Percentiles rank a stretch among this genome's conserved stretches.
phyloP scores from a whole-genome alignment of 1,284 basidiomycete genomes.

The Lentinus polychrous region DNA sequence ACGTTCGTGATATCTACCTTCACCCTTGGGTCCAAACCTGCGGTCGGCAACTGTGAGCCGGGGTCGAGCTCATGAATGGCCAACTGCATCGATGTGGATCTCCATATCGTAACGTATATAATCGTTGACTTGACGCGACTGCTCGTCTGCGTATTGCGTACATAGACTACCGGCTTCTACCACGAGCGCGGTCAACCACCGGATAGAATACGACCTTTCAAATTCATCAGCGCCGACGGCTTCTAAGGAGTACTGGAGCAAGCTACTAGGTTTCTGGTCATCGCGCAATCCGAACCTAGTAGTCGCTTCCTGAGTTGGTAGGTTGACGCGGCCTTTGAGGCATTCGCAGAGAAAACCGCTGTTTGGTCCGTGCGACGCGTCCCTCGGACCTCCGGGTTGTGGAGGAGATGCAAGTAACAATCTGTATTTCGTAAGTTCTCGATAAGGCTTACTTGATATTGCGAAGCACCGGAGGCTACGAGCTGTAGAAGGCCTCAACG shows the following conservation, averaged over 20 bases:
- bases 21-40: slow-evolving; percentile 12
- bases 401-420: slow-evolving; percentile 34
- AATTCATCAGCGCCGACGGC: slow-evolving; percentile 45
- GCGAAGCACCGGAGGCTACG: slow-evolving; percentile 22
- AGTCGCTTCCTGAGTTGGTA: not conserved
- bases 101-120: slow-evolving; percentile 20
- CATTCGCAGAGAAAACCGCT: not conserved
- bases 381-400: slow-evolving; percentile 40
- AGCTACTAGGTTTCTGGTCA: not conserved
- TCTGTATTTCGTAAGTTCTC: slow-evolving; percentile 27
- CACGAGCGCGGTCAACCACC: slow-evolving; percentile 65
- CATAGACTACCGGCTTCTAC: slow-evolving; percentile 16
- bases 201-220: slow-evolving; percentile 60
- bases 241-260: slow-evolving; percentile 7
- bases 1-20: slow-evolving; percentile 64
- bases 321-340: not conserved
- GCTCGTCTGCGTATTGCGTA: slow-evolving; percentile 15
- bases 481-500: too few relatives aligned
- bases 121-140: not conserved
- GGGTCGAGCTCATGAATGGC: slow-evolving; percentile 37
- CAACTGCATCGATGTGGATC: slow-evolving; percentile 43
- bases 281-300: not conserved
- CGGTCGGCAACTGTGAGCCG: too few relatives aligned
- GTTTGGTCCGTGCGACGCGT: slow-evolving; percentile 22
- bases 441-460: slow-evolving; percentile 16